Conservation (phyloP, 208 protist genomes). For the Crithidia sp. region DNA sequence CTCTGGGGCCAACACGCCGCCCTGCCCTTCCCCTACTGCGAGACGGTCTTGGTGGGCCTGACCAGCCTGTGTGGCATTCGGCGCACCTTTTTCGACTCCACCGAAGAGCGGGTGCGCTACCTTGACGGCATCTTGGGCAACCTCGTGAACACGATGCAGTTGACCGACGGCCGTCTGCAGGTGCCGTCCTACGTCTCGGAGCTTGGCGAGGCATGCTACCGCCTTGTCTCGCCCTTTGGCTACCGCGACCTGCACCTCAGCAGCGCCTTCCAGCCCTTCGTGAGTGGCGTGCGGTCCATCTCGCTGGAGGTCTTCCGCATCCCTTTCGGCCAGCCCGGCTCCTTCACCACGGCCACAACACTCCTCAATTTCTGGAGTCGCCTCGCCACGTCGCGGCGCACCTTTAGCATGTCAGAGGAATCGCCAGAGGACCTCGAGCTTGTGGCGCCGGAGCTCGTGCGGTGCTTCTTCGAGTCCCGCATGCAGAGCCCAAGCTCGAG, state of each 20-base stretch:
- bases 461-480: conserved; percentile 61
- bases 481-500: conserved; percentile 18
- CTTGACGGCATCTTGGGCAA: conserved; percentile 53
- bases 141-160: conserved; percentile 40
- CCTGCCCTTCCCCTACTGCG: conserved; percentile 73
- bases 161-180: conserved; percentile 58
- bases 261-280: conserved; percentile 49
- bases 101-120: conserved; percentile 68
- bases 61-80: conserved; percentile 75
- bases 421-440: conserved; percentile 52
- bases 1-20: conserved; percentile 80
- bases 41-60: conserved; percentile 62
- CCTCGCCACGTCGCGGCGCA: conserved; percentile 64
- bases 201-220: conserved; percentile 55
- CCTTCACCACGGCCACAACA: conserved; percentile 67
- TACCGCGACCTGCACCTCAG: conserved; percentile 75
- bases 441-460: conserved; percentile 45
- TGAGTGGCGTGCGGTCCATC: conserved; percentile 41
- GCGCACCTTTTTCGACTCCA: conserved; percentile 78
- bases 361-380: conserved; percentile 76
- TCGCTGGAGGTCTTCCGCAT: conserved; percentile 73
- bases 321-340: conserved; percentile 72
- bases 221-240: conserved; percentile 71
- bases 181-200: conserved; percentile 73
- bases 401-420: conserved; percentile 48